A percentile compares a stretch with the other conserved stretches of the same genome.
These are phyloP conservation scores for Skeletonema menzelii DNA, from an alignment of 108 stramenopile genomes.

Conservation along the genomic window DNA sequence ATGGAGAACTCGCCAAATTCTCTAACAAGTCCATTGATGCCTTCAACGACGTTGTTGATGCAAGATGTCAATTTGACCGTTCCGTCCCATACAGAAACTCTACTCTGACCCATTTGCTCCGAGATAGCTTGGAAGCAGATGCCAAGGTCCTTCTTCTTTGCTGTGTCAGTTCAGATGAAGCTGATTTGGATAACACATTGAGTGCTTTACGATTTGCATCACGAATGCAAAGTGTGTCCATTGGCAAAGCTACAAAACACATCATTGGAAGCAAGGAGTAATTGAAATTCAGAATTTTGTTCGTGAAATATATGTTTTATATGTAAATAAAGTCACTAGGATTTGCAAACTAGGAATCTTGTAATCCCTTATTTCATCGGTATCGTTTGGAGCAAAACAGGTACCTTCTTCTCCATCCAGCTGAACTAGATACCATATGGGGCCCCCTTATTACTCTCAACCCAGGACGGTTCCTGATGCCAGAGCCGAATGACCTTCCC, in stretches of 20 bases:
- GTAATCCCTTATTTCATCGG: no score
- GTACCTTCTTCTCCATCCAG: no score
- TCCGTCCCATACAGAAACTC: conserved; percentile 85
- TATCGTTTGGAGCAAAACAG: no score
- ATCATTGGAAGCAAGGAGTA: conserved; percentile 45
- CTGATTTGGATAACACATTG: conserved; percentile 64
- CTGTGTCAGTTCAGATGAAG: conserved; percentile 69
- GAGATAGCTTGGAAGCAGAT: conserved; percentile 82
- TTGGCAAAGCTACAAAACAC: conserved; percentile 87
- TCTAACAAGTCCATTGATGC: conserved; percentile 72
- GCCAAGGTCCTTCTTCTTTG: conserved; percentile 77
- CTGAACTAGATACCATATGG: no score
- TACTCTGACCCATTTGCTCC: conserved; percentile 80
- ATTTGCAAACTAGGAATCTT: no score
- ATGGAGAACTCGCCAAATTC: conserved; percentile 56
- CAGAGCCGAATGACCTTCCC: no score
- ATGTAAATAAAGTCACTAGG: background rate
- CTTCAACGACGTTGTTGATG: conserved; percentile 67
- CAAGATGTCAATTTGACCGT: conserved; percentile 71
- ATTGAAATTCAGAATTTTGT: background rate
- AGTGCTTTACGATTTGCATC: conserved; percentile 70
- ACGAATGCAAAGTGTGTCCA: conserved; percentile 54
- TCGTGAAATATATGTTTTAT: background rate
- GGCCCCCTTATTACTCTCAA: no score
- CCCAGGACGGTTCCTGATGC: no score